Evolutionary conservation across 495 filamentous ascomycete species (phyloP), one percentile per base, ranked within the genome.

Genomic region (Hyaloscypha bicolor): DNA sequence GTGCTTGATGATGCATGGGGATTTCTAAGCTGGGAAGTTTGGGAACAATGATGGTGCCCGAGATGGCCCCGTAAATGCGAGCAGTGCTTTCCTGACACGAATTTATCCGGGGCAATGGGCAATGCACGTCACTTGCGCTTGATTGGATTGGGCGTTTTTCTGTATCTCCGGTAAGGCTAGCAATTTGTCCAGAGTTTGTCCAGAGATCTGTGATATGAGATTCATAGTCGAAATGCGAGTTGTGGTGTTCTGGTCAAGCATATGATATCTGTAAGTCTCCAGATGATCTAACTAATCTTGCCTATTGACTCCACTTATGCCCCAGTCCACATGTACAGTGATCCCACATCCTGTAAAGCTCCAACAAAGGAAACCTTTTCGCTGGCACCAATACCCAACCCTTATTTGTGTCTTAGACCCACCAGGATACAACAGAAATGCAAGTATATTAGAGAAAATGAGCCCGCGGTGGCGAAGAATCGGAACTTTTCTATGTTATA

Each of bases 21-120:
- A 65, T 69, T 69, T 65, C 67, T 69, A 69, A 69, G 67, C 65
- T 67, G 31, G 52, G 42, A 25, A 63, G 51, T 16, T 35, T 22
- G 62, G 48, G 52, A 29, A 25, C 25, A 25, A 19, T 60, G 30
- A 32, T 35, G 33, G 60, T 30, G 60, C 2, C 29, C 42, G 29
- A 63, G 29, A 11, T 22, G 56, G 2, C 56, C 56, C 56, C 25
- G 25, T 25, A 25, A 25, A 25, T 25, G 25, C 25, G 25, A 25
- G 56, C 56, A 60, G n/a, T 63, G 60, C 39, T 61, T 37, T 61
- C 45, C 39, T 48, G 32, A 19, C 57, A 37, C 19, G 59, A 29
- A 45, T 61, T 61, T 61, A 29, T 48, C 21, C 59, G 59, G 39
- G 35, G 6, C 35, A 42, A 32, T 21, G 1, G 25, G 25, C 25